Percentiles rank a stretch among this genome's conserved stretches.
Evolutionary conservation across 148 eudicot species (phyloP).

Genomic region (Fagopyrum homotropicum): DNA sequence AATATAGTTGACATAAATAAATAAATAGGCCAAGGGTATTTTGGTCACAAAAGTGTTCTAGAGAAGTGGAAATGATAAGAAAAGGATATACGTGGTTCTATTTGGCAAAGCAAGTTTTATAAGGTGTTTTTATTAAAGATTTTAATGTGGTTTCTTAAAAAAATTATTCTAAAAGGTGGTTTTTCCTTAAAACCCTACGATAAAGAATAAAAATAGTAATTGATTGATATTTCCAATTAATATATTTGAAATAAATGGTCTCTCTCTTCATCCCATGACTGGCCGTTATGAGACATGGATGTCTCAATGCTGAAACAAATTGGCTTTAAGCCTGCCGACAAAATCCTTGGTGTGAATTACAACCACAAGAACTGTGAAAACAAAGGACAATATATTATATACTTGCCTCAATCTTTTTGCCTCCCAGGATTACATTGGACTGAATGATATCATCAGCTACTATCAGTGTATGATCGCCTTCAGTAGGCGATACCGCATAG

Average conservation of each 20-base stretch:
- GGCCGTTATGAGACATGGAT: neutral
- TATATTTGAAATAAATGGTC: neutral
- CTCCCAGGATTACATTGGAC: conserved; percentile 61
- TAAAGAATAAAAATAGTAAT: neutral
- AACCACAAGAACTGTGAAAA: neutral
- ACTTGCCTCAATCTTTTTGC: conserved; percentile 53
- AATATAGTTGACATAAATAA: no score
- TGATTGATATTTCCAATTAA: neutral
- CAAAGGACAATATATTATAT: neutral
- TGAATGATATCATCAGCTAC: conserved; percentile 40
- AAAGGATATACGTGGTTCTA: no score
- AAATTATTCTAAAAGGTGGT: no score
- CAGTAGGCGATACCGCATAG: conserved; percentile 50
- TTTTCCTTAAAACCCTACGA: no score
- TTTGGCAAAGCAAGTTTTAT: no score
- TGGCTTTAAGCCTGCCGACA: neutral
- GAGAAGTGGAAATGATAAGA: no score
- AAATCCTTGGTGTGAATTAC: neutral
- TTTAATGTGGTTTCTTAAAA: no score
- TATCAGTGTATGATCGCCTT: conserved; percentile 63
- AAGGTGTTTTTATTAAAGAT: no score
- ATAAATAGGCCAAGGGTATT: no score
- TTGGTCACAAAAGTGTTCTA: no score
- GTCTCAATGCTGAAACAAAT: neutral
- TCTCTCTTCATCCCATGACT: neutral